Percentiles rank a stretch among this genome's conserved stretches.
Conservation (phyloP, 495 filamentous ascomycete genomes). For the Penicilliopsis zonata region DNA sequence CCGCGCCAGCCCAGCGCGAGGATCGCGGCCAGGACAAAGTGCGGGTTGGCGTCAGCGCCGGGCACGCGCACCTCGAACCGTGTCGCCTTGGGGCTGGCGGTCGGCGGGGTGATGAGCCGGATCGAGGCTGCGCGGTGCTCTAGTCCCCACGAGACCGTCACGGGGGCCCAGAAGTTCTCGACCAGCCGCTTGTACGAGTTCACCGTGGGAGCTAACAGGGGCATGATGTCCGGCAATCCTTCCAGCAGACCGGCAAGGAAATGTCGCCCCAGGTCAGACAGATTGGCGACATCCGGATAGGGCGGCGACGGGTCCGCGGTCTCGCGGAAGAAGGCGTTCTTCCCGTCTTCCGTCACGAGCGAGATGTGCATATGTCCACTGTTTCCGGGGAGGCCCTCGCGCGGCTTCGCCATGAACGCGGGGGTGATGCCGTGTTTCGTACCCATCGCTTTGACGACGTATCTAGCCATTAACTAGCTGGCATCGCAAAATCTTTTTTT, state of each 20-base stretch:
- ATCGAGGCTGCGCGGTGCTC: constrained; percentile 92
- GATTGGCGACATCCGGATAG: constrained; percentile 61
- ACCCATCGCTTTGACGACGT: constrained; percentile 76
- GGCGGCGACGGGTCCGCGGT: constrained; percentile 53
- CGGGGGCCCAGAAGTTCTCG: constrained; percentile 98
- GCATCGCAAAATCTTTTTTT: too few relatives aligned
- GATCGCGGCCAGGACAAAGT: constrained; percentile 78
- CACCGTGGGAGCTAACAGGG: constrained; percentile 81
- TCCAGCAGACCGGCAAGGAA: constrained; percentile 87
- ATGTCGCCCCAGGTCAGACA: constrained; percentile 82
- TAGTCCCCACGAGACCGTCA: constrained; percentile 92
- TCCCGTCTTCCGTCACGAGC: constrained; percentile 43
- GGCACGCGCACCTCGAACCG: constrained; percentile 85
- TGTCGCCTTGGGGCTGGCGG: constrained; percentile 68
- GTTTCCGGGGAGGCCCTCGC: constrained; percentile 80
- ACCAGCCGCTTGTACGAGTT: constrained; percentile 97
- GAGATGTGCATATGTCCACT: constrained; percentile 94
- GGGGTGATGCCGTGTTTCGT: constrained; percentile 84
- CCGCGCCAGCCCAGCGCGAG: constrained; percentile 81
- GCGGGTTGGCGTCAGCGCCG: constrained; percentile 83
- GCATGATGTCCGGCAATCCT: constrained; percentile 91
- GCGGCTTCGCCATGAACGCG: constrained; percentile 98
- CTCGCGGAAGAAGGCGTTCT: constrained; percentile 72
- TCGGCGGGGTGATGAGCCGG: constrained; percentile 78
- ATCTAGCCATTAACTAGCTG: constrained; percentile 35